Evolutionary conservation across 352 stramenopile species (phyloP), one percentile per base, ranked within the genome.

Genomic region (Halophytophthora batemanensis): DNA sequence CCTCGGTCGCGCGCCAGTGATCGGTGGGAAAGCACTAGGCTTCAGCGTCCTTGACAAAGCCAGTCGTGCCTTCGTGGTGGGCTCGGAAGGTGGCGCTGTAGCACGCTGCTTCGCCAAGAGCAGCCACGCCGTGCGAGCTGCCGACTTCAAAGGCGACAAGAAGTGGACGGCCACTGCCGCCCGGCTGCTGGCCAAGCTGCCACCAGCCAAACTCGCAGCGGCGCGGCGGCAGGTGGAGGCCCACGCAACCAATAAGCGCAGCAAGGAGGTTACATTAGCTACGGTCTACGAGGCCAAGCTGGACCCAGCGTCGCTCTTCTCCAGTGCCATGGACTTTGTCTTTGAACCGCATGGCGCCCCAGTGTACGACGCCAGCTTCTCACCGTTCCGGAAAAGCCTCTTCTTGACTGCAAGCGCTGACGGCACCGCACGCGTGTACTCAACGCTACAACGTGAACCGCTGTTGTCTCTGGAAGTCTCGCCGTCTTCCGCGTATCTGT

Each of bases 401-500:
- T 90, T 94, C 45, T 65, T 94, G 28, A 83, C 81, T 6, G 83
- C 69, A 38, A 90, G 82, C 2, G 77, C 77, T 6, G 87, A 96
- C 52, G 87, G 87, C 42, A 91, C 67, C 0, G 79, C 81, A 3
- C 79, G 77, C n/a, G 46, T 96, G 45, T 93, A 90, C 66, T 82
- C 67, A 17, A 83, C 75, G 10, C 50, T 80, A 44, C 77, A 89
- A 47, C 71, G 70, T 31, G 66, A 87, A 29, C 69, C 82, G 6
- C n/a, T 89, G 33, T 49, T 87, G 6, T 74, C 70, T 2, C 56
- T 92, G 22, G 78, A 93, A 37, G 79, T 93, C 36, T 59, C 77
- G 25, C 69, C 80, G 11, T 81, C 79, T 7, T 68, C 78, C 23
- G 61, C 79, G 18, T 89, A 92, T 50, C 54, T 95, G 38, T 94